Evolutionary conservation across 2,329 filamentous ascomycete species (phyloP).

Genomic region (Biscogniauxia sp.): DNA sequence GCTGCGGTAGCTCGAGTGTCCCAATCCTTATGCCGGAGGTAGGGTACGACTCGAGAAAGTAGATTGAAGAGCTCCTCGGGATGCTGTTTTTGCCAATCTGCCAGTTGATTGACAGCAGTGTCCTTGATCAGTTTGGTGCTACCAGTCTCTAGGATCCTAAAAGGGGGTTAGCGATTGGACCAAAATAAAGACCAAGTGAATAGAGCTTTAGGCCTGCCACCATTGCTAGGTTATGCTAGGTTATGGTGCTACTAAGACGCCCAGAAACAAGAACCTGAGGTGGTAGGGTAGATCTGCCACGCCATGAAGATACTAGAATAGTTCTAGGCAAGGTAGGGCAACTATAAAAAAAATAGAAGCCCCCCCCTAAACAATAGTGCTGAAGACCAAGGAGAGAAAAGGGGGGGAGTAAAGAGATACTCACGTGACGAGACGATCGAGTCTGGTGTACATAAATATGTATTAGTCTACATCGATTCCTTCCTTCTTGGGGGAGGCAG

Average conservation of each 20-base stretch:
- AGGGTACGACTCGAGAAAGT: conserved; percentile 89
- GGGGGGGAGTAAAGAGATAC: conserved; percentile 36
- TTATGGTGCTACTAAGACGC: neutral
- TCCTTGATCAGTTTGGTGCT: conserved; percentile 95
- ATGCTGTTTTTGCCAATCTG: conserved; percentile 96
- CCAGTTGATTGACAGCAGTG: conserved; percentile 93
- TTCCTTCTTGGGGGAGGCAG: conserved; percentile 4
- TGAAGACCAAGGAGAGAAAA: conserved; percentile 2
- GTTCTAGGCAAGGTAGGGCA: neutral
- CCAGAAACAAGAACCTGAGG: neutral
- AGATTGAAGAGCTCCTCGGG: conserved; percentile 97
- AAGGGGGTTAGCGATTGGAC: conserved; percentile 8
- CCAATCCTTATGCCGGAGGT: conserved; percentile 93
- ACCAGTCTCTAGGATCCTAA: conserved; percentile 93
- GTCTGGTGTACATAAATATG: conserved; percentile 49
- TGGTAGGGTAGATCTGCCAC: neutral
- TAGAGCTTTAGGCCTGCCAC: neutral
- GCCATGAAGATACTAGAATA: neutral
- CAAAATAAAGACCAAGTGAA: neutral
- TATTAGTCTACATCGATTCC: conserved; percentile 19
- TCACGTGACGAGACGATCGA: conserved; percentile 85
- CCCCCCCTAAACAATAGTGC: neutral
- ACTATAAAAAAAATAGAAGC: neutral
- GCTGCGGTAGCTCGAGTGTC: conserved; percentile 92
- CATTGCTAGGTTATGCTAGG: neutral